Percentiles rank a stretch among this genome's conserved stretches.
Evolutionary conservation across 2,329 filamentous ascomycete genomes (phyloP).

Genomic region (Pochonia chlamydosporia): DNA sequence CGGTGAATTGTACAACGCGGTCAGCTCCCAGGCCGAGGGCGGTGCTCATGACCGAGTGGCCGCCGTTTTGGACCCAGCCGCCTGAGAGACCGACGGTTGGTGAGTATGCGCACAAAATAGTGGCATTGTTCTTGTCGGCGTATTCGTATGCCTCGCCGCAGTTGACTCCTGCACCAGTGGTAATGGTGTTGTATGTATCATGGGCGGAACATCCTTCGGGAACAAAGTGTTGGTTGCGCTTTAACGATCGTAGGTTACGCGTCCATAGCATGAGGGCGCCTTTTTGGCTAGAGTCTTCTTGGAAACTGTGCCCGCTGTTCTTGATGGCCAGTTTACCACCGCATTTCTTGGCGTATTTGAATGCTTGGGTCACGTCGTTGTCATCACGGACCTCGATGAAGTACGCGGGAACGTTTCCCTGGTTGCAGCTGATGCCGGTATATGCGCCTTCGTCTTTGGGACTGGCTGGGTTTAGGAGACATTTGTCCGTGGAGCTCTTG

Average conservation of each 20-base stretch:
- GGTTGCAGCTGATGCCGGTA: conserved; percentile 6
- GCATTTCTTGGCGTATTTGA: conserved; percentile 4
- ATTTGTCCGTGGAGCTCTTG: conserved; percentile 9
- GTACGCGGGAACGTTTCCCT: conserved; percentile 11
- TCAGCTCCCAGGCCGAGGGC: conserved; percentile 37
- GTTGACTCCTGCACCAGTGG: conserved; percentile 8
- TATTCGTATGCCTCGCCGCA: conserved; percentile 9
- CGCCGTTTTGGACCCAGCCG: conserved; percentile 33
- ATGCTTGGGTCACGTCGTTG: conserved; percentile 9
- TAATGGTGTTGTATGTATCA: neutral
- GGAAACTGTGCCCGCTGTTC: conserved; percentile 9
- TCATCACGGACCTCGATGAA: conserved; percentile 8
- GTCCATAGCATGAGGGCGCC: conserved; percentile 9
- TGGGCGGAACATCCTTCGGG: conserved; percentile 2
- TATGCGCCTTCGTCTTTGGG: conserved; percentile 3
- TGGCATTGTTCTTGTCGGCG: conserved; percentile 5
- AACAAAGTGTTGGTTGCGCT: conserved; percentile 2
- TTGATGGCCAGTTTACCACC: conserved; percentile 6
- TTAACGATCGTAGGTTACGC: conserved; percentile 3
- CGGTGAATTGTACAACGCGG: conserved; percentile 15
- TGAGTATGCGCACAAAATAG: conserved; percentile 8
- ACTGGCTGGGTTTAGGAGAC: conserved; percentile 10
- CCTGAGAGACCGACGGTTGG: conserved; percentile 20
- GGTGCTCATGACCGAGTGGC: conserved; percentile 40
- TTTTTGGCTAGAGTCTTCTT: conserved; percentile 3